A percentile compares a stretch with the other conserved stretches of the same genome.
Conservation (phyloP, 306 rosid genomes). For the Vigna unguiculata region DNA sequence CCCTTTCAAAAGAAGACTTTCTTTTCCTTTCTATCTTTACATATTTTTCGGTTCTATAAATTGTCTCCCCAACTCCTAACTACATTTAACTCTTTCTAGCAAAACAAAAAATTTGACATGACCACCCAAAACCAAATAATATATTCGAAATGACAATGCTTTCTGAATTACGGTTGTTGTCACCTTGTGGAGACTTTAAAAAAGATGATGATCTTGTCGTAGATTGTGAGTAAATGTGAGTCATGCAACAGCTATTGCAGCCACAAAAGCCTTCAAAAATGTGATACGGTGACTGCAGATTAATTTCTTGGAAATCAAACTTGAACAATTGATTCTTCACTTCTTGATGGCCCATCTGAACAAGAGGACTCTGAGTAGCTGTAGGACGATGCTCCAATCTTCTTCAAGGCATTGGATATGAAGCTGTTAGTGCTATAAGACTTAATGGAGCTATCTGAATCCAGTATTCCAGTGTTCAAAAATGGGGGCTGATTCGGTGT, state of each 20-base stretch:
- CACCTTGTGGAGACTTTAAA: neutral
- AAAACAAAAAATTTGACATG: neutral
- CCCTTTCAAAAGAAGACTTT: neutral
- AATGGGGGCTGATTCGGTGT: conserved; percentile 84
- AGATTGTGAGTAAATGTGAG: neutral
- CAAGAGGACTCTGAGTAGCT: conserved; percentile 58
- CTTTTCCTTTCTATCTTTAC: conserved; percentile 17
- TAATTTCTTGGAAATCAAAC: conserved; percentile 13
- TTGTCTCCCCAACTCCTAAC: neutral
- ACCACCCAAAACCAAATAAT: conserved; percentile 29
- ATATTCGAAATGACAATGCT: neutral
- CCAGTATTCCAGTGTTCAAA: conserved; percentile 54
- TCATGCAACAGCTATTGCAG: neutral
- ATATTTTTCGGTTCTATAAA: neutral
- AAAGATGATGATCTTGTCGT: neutral
- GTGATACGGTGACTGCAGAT: neutral
- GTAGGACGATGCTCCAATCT: conserved; percentile 57
- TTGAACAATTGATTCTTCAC: conserved; percentile 42
- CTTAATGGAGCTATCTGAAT: conserved; percentile 51
- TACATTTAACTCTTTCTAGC: neutral
- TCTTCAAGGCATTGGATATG: conserved; percentile 55
- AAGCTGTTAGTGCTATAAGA: conserved; percentile 60
- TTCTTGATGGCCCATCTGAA: conserved; percentile 52
- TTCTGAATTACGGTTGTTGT: neutral
- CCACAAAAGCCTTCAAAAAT: neutral